Percentiles rank a stretch among this genome's conserved stretches.
These are phyloP conservation scores for Cystoisospora suis DNA, from an alignment of 169 alveolate genomes.

Conservation along the genomic window DNA sequence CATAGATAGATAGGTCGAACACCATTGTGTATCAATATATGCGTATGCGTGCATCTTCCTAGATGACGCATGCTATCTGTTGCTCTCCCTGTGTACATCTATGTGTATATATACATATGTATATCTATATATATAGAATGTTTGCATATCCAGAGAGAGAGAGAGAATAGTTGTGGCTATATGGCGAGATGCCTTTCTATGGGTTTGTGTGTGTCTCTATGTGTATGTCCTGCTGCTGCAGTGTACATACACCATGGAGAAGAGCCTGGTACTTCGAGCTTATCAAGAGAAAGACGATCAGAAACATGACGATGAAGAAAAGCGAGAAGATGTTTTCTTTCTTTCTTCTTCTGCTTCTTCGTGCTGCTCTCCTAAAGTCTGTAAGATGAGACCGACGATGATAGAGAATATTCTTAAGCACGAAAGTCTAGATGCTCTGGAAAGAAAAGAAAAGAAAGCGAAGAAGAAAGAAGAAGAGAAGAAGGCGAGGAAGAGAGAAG, in stretches of 20 bases:
- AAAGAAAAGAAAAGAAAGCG: neutral
- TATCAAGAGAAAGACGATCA: neutral
- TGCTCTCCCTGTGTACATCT: neutral
- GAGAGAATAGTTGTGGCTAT: too few relatives aligned
- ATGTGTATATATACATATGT: neutral
- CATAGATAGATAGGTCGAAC: too few relatives aligned
- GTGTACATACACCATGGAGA: slow-evolving; percentile 26
- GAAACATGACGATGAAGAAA: neutral
- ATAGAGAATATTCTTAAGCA: too few relatives aligned
- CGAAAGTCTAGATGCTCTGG: too few relatives aligned
- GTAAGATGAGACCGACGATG: too few relatives aligned
- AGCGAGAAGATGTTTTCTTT: neutral
- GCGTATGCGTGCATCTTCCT: neutral
- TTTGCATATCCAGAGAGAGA: neutral
- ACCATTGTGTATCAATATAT: too few relatives aligned
- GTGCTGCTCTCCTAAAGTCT: too few relatives aligned
- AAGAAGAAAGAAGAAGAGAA: neutral
- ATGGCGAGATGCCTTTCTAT: too few relatives aligned
- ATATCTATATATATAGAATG: neutral
- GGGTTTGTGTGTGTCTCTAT: neutral
- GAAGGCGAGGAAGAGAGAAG: neutral
- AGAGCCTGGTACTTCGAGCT: neutral
- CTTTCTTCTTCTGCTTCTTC: too few relatives aligned
- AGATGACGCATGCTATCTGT: neutral
- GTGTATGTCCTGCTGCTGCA: neutral